phyloP scores from a whole-genome alignment of 495 filamentous ascomycete species.

The Podospora appendiculata region DNA sequence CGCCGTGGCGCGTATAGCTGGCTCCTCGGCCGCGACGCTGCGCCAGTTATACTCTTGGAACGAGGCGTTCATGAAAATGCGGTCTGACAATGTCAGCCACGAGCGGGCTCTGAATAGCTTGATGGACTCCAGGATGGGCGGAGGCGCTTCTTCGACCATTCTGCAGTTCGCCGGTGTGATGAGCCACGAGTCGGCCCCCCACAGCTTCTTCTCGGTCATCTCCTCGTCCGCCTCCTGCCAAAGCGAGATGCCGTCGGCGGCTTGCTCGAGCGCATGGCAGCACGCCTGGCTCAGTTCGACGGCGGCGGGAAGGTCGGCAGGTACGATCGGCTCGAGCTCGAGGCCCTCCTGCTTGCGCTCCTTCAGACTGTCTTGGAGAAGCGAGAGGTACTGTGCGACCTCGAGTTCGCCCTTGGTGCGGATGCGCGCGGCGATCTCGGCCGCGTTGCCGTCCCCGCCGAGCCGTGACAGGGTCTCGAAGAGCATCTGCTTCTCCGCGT shows the following conservation, averaged over 20 bases:
- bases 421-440: slow-evolving; percentile 54
- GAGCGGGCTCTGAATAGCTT: slow-evolving; percentile 48
- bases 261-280: slow-evolving; percentile 55
- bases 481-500: slow-evolving; percentile 59
- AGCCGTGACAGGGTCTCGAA: slow-evolving; percentile 56
- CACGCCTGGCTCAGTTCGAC: slow-evolving; percentile 62
- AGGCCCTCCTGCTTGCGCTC: not conserved
- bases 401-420: slow-evolving; percentile 68
- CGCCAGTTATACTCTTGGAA: slow-evolving; percentile 60
- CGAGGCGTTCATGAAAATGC: slow-evolving; percentile 72
- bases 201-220: slow-evolving; percentile 41
- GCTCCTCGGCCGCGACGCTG: slow-evolving; percentile 39
- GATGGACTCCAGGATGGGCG: slow-evolving; percentile 32
- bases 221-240: slow-evolving; percentile 52
- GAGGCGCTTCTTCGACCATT: slow-evolving; percentile 28
- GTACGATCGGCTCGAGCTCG: slow-evolving; percentile 9
- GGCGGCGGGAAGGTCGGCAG: slow-evolving; percentile 59
- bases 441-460: slow-evolving; percentile 48
- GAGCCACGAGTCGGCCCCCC: slow-evolving; percentile 24
- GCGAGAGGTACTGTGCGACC: slow-evolving; percentile 55
- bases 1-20: slow-evolving; percentile 59
- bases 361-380: slow-evolving; percentile 41
- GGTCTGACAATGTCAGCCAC: slow-evolving; percentile 58
- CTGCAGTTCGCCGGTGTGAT: slow-evolving; percentile 13
- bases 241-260: slow-evolving; percentile 52